Base-by-base conservation (phyloP, 345 rosid species). In the Clausena lansium region DNA sequence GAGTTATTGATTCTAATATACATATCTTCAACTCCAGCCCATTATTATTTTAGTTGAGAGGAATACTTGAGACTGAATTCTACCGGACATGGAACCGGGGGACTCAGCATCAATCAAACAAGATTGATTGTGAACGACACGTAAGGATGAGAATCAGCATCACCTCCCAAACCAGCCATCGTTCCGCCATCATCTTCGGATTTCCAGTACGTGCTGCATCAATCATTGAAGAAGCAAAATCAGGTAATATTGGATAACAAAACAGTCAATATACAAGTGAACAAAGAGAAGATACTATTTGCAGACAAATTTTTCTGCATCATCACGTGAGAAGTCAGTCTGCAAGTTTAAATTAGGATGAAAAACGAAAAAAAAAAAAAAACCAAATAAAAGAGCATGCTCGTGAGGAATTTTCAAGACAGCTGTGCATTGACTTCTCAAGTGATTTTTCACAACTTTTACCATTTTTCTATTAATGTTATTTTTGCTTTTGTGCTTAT, bases 101-200 rank as follows among this genome's bases (percentile, higher is more conserved):
- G 17, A 50, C 77, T 15, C 28, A 7, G 41, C 65, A 41, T 75
- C 61, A 30, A 79, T 93, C 85, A 95, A 38, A 81, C 86, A 79
- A 96, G 86, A 86, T 91, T 96, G 90, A 97, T 93, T 5, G 99
- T 93, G 94, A 94, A 91, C 76, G 95, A 94, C 75, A 94, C 98
- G 15, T 97, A 97, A 0, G 98, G 95, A 82, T 96, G 80, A 19
- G 90, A 39, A 71, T 93, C 99, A 0, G 86, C 83, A 25, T 97
- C 99, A 11, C 95, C 98, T 41, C 89, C 98, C 54, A 94, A 81
- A 72, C 92, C 98, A 33, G 86, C 92, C 88, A 94, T 87, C 35
- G 87, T 93, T 83, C 93, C 98, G 3, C 69, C 86, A 63, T 97
- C 99, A 54, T 97, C 98, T 80, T 90, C 99, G 27, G 92, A 76